Base-by-base conservation (phyloP, 306 rosid genomes). In the Ceratonia siliqua region DNA sequence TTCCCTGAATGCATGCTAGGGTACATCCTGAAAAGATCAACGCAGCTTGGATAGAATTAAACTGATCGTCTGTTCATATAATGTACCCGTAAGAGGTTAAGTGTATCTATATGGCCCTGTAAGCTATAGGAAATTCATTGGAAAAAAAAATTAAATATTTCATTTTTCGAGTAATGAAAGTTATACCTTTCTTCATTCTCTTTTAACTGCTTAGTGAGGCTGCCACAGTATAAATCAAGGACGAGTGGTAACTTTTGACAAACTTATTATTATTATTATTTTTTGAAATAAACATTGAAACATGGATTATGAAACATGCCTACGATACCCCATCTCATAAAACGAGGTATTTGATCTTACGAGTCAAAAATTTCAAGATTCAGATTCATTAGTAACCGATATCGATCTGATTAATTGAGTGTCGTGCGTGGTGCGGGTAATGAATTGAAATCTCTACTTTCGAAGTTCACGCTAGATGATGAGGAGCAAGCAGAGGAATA, bases 61-160 rank as follows among this genome's bases (percentile, higher is more conserved):
- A 79, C 73, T 59, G 61, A 56, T 43, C 12, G 41, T 54, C 33
- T 84, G 86, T 78, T 75, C 76, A 81, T 78, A 82, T 65, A 56
- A 22, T 79, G 74, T 78, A 25, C 49, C 62, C 52, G 73, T 78
- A 70, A 70, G 68, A 24, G 18, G 55, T 55, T 50, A 43, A 62
- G 59, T 82, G 82, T 75, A 78, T 78, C 72, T 75, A 85, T 52
- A 20, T 59, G 66, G 56, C 75, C 73, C 13, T 62, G 70, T 78
- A 57, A 79, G 70, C 68, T 49, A 62, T 54, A 59, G 78, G 73
- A 49, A 70, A 54, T 71, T 52, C 33, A 67, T 54, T 58, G 39
- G 35, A 59, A 14, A 68, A 10, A 72, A 15, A 57, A 35, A 36
- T 36, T 3, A 32, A n/a, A n/a, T 36, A 76, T 54, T 36, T 21